Evolutionary conservation across 2,329 filamentous ascomycete species (phyloP).

Genomic region (Scolecobasidium constrictum): DNA sequence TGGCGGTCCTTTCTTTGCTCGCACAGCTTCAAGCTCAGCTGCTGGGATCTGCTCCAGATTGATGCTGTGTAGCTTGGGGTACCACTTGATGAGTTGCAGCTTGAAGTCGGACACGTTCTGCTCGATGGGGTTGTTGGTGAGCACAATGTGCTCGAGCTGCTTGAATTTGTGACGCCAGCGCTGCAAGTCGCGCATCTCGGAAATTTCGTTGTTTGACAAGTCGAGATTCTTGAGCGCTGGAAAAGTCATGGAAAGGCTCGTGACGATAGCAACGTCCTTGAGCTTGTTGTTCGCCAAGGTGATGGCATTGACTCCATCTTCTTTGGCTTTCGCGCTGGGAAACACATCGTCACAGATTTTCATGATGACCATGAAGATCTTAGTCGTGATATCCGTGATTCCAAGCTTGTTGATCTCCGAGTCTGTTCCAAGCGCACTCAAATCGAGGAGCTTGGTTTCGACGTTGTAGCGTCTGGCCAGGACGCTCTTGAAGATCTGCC

Average conservation of each 20-base stretch:
- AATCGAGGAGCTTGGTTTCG: conserved; percentile 64
- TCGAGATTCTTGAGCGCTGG: conserved; percentile 83
- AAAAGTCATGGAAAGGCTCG: conserved; percentile 65
- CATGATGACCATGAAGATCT: conserved; percentile 79
- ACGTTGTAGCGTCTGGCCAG: conserved; percentile 64
- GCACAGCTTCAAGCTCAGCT: not conserved
- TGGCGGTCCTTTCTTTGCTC: conserved; percentile 3
- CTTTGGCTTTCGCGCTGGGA: conserved; percentile 58
- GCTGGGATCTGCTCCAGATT: conserved; percentile 7
- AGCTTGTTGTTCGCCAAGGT: conserved; percentile 74
- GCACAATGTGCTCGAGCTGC: conserved; percentile 67
- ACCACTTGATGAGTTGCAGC: conserved; percentile 71
- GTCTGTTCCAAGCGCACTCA: conserved; percentile 69
- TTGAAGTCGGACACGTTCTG: conserved; percentile 25
- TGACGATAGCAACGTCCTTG: conserved; percentile 59
- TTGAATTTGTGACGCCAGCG: conserved; percentile 73
- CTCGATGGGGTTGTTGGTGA: conserved; percentile 64
- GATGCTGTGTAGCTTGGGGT: conserved; percentile 56
- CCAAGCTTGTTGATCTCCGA: conserved; percentile 60
- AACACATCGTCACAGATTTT: conserved; percentile 71
- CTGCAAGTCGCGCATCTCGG: conserved; percentile 54
- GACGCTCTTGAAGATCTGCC: conserved; percentile 57
- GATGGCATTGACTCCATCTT: conserved; percentile 70
- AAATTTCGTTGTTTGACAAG: conserved; percentile 72
- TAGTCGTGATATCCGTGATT: conserved; percentile 31